Base-by-base conservation (phyloP, 2,329 filamentous ascomycete species). In the Fusarium phyllophilum region DNA sequence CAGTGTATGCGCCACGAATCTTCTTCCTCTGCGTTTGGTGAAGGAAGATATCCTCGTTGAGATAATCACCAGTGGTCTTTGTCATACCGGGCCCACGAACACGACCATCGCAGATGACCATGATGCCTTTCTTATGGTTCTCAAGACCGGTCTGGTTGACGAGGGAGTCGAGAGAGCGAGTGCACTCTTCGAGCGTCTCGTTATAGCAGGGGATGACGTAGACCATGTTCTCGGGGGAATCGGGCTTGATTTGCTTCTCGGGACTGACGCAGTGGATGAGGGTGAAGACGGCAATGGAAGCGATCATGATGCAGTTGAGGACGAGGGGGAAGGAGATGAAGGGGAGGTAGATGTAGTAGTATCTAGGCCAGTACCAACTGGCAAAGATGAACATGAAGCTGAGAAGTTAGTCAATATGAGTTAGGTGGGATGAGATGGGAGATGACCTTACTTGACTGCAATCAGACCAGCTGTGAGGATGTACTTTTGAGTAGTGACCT, bases 381-480 rank as follows among this genome's bases (percentile, higher is more conserved):
- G 54, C 39, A 13, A 57, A 46, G 18, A 57, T 57, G 29, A 57
- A 57, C 39, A 46, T 57, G 54, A 57, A 57, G 39, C 52, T 56
- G 36, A 3, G 22, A 15, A 4, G 9, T 4, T 3, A 8, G 26
- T 56, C 2, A 56, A 22, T 33, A 41, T 14, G 8, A 7, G 10
- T 2, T 3, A 18, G 6, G 6, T 10, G 18, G 2, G 8, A 4
- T 31, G 11, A 2, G 5, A 13, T 31, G 26, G 12, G 36, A 15
- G 15, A n/a, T 41, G 17, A 7, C 20, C 26, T 56, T 15, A 56
- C 52, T 57, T 57, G 31, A 26, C 54, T 46, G 39, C n/a, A 8
- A 46, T 22, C 13, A 57, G 39, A 3, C 39, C 54, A 34, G 29
- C 29, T 46, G 54, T 57, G 29, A 57, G 54, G 24, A 57, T 13